Evolutionary conservation across 805 yeast genomes (phyloP), one percentile per base, ranked within the genome.

Genomic region (Sugiyamaella lignohabitans): DNA sequence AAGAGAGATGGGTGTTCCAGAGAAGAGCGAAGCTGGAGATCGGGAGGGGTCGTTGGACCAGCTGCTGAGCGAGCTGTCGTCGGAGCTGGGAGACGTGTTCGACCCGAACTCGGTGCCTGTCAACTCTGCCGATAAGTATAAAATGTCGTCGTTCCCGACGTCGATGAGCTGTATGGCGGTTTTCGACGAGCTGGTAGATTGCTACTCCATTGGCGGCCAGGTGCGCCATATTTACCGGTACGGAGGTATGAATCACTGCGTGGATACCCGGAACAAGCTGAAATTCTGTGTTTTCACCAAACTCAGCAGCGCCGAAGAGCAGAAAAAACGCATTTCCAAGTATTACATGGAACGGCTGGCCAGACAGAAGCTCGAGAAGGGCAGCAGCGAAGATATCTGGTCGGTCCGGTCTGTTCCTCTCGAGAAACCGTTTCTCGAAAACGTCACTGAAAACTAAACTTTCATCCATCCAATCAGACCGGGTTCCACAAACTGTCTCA

Each of bases 151-250:
- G 24, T 64, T 59, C 45, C 68, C 69, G 37, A 59, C 61, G 29
- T 71, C 73, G n/a, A 78, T 83, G 88, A 74, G 78, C 43, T 83
- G 91, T 59, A 71, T 82, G 45, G 87, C 91, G 38, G 93, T 93
- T 1, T 82, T 89, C 64, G 95, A 89, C 63, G 95, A 87, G 59
- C 70, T 89, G 19, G 74, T 88, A 40, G 81, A 78, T 40, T 91
- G 98, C 62, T 87, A 85, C 66, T 85, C 97, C 0, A 60, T 89
- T 2, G 97, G 96, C 2, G 97, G 97, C 0, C 96, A 89, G 60
- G 67, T 86, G 18, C 76, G 94, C 50, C 76, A 84, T 64, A 84
- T 84, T 58, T 91, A 89, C 61, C 70, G 97, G 46, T 84, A 79
- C 59, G 97, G 97, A 2, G 78, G 80, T 38, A 73, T 87, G 57